Conservation (phyloP, 441 rosid genomes). For the Geranium incanum region DNA sequence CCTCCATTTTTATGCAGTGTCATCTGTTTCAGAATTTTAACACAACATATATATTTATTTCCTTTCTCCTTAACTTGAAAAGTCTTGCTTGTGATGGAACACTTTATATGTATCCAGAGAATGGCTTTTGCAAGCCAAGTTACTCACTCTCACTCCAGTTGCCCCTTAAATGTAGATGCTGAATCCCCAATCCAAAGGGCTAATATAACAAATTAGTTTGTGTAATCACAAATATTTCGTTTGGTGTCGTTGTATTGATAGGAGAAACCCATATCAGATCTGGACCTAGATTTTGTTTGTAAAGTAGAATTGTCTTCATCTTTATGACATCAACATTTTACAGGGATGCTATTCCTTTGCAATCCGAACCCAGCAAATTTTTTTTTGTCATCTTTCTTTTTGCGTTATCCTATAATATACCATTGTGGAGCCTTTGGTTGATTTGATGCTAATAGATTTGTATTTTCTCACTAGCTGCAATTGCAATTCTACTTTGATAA, state of each 20-base stretch:
- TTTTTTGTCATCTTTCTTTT: not conserved
- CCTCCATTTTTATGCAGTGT: not conserved
- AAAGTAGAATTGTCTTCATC: not conserved
- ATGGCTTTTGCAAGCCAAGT: not conserved
- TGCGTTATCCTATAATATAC: not conserved
- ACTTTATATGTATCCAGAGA: not conserved
- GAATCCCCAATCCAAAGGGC: not conserved
- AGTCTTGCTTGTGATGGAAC: not conserved
- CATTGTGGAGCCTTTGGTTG: no score
- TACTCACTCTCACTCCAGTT: not conserved
- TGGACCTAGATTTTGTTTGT: not conserved
- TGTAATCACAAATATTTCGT: not conserved
- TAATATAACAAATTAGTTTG: not conserved
- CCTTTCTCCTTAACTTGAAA: not conserved
- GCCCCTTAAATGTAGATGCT: not conserved
- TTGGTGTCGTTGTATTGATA: not conserved
- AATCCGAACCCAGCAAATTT: not conserved
- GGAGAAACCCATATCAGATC: not conserved
- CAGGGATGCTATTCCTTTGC: not conserved
- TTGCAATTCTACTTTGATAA: no score
- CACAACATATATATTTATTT: not conserved
- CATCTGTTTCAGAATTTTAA: no score
- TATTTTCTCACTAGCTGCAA: not conserved
- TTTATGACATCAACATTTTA: not conserved
- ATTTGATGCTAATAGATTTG: not conserved